Evolutionary conservation across 1,139 yeast genomes (phyloP).

Genomic region (Sugiyamaella neomexicana): DNA sequence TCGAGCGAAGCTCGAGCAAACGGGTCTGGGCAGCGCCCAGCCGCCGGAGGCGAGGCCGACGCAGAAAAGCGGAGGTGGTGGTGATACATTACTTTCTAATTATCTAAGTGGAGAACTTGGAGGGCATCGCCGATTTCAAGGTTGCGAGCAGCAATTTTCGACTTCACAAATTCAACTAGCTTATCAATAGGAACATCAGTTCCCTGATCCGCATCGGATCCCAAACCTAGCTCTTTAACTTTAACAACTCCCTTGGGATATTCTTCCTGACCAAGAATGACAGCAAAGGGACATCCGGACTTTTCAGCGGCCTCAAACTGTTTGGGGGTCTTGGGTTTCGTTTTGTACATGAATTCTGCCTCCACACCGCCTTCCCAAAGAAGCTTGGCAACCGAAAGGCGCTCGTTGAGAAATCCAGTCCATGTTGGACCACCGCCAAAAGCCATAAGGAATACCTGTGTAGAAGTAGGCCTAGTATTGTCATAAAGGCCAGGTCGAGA

Average conservation of each 20-base stretch:
- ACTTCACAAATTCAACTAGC: slow-evolving; percentile 56
- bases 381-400: slow-evolving; percentile 78
- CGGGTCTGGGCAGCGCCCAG: not conserved
- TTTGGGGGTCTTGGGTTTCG: slow-evolving; percentile 90
- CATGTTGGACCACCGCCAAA: slow-evolving; percentile 97
- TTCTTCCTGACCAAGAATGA: slow-evolving; percentile 94
- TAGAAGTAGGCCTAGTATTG: slow-evolving; percentile 72
- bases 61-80: too few relatives aligned
- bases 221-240: slow-evolving; percentile 85
- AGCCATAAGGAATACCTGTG: slow-evolving; percentile 95
- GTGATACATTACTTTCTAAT: not conserved
- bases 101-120: slow-evolving; percentile 25
- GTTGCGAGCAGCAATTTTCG: slow-evolving; percentile 46
- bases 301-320: slow-evolving; percentile 98
- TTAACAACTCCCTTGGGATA: slow-evolving; percentile 76
- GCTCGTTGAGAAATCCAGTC: slow-evolving; percentile 87
- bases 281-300: slow-evolving; percentile 86
- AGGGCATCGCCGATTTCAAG: slow-evolving; percentile 32
- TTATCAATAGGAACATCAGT: slow-evolving; percentile 65
- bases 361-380: slow-evolving; percentile 90
- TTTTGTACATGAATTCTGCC: slow-evolving; percentile 85
- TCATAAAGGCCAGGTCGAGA: slow-evolving; percentile 62
- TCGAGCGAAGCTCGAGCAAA: too few relatives aligned
- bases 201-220: slow-evolving; percentile 86
- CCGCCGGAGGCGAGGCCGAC: not conserved